Base-by-base conservation (phyloP, 2,329 filamentous ascomycete genomes). In the Cytospora schulzeri region DNA sequence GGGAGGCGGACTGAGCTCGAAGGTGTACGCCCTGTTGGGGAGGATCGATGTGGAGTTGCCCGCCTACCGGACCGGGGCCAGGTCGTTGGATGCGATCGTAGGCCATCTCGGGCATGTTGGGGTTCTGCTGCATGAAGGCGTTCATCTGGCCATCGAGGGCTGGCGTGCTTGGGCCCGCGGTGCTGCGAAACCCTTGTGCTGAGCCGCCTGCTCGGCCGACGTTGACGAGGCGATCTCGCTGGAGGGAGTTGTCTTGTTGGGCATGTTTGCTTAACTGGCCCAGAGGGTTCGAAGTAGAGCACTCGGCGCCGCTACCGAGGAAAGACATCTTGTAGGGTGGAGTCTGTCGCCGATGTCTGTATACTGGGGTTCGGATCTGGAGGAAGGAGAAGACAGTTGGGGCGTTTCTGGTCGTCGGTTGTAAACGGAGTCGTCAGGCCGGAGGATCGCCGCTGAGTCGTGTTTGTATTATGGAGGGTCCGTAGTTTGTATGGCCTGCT, bases 251-350 rank as follows among this genome's bases (percentile, higher is more conserved):
- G 81, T 99, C 95, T 84, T 96, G 92, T 75, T 96, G 91, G 64
- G 95, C 92, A 78, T 97, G 93, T 79, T 99, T 99, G 69, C 93
- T 92, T 77, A 99, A 96, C 82, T 98, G 95, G 75, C 92, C 94
- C 73, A 99, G 88, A 64, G 96, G 95, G 78, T 99, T 99, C 69
- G 91, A 93, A 67, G 95, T 96, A 63, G 94, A 98, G 84, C 95
- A 99, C 81, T 98, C 95, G 71, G 94, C 91, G 71, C 94, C 93
- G 79, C 58, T 62, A 50, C 92, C 92, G 73, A 98, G 85, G 78
- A 99, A 98, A 62, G 94, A 97, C 94, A 99, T 98, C 70, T 67
- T 81, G 33, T 33, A 4, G 19, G 3, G 45, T 24, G n/a, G n/a
- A 48, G n/a, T 48, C 19, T 48, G 45, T 48, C 45, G 2, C 45